Evolutionary conservation across 2,329 filamentous ascomycete species (phyloP).

Genomic region (Beauveria sp.): DNA sequence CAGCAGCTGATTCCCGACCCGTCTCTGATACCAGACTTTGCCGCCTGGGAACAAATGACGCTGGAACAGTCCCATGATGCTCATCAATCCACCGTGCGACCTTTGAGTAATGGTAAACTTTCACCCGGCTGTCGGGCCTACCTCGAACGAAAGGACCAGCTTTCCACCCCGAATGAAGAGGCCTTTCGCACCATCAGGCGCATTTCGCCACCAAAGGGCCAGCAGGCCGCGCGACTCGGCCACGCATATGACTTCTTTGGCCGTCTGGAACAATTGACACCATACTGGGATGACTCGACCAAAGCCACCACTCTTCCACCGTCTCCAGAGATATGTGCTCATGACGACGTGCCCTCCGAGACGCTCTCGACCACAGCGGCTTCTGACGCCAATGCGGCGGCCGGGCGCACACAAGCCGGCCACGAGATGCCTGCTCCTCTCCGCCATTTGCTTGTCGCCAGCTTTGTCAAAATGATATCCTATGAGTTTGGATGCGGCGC

Average conservation of each 20-base stretch:
- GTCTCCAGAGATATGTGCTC: conserved; percentile 23
- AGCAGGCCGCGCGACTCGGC: conserved; percentile 46
- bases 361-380: conserved; percentile 6
- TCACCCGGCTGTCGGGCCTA: conserved; percentile 53
- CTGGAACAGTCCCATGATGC: conserved; percentile 40
- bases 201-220: conserved; percentile 46
- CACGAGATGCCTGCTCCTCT: conserved; percentile 51
- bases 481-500: conserved; percentile 62
- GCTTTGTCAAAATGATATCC: conserved; percentile 56
- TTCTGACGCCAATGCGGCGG: conserved; percentile 12
- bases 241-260: conserved; percentile 61
- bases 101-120: conserved; percentile 43
- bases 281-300: conserved; percentile 57
- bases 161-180: conserved; percentile 47
- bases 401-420: conserved; percentile 40
- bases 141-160: conserved; percentile 49
- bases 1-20: conserved; percentile 47
- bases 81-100: conserved; percentile 40
- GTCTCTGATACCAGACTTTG: conserved; percentile 45
- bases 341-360: conserved; percentile 7
- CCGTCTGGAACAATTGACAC: conserved; percentile 50
- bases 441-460: conserved; percentile 47
- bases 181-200: conserved; percentile 56
- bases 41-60: conserved; percentile 41
- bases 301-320: conserved; percentile 23